Percentiles rank a stretch among this genome's conserved stretches.
Conservation (phyloP, 805 yeast genomes). For the Suhomyces tanzawaensis region DNA sequence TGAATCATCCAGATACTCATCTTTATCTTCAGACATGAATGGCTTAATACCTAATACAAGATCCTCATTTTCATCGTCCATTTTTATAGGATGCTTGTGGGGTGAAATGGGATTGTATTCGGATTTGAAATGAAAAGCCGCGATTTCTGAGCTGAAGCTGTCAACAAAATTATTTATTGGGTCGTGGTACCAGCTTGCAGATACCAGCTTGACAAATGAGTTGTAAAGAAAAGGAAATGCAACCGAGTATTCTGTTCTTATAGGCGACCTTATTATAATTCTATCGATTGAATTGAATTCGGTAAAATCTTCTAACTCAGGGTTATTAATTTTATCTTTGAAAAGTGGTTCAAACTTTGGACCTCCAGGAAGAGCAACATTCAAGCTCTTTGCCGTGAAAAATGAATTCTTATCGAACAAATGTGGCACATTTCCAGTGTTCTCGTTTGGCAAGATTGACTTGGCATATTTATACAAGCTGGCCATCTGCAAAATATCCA, state of each 20-base stretch:
- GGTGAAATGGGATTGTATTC: conserved; percentile 53
- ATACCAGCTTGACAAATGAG: conserved; percentile 66
- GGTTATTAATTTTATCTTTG: conserved; percentile 55
- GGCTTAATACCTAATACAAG: conserved; percentile 46
- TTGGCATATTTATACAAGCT: conserved; percentile 62
- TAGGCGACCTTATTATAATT: conserved; percentile 72
- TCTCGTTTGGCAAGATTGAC: conserved; percentile 63
- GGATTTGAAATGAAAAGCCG: conserved; percentile 57
- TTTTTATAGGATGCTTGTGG: conserved; percentile 12
- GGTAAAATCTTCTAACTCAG: conserved; percentile 71
- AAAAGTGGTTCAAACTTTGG: conserved; percentile 90
- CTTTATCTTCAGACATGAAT: conserved; percentile 33
- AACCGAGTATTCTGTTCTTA: conserved; percentile 79
- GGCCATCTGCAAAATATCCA: conserved; percentile 61
- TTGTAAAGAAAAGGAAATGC: conserved; percentile 87
- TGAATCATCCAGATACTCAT: background rate
- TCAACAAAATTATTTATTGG: conserved; percentile 54
- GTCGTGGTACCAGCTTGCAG: conserved; percentile 59
- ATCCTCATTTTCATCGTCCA: conserved; percentile 35
- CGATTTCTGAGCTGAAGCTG: conserved; percentile 46
- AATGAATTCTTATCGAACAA: conserved; percentile 78
- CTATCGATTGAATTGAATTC: conserved; percentile 90
- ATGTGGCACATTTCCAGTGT: conserved; percentile 56
- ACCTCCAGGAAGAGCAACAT: conserved; percentile 88
- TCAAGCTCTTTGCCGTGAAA: conserved; percentile 87